These are phyloP conservation scores for Hypoxylon rubiginosum DNA, from an alignment of 2,329 filamentous ascomycete genomes.

Conservation along the genomic window DNA sequence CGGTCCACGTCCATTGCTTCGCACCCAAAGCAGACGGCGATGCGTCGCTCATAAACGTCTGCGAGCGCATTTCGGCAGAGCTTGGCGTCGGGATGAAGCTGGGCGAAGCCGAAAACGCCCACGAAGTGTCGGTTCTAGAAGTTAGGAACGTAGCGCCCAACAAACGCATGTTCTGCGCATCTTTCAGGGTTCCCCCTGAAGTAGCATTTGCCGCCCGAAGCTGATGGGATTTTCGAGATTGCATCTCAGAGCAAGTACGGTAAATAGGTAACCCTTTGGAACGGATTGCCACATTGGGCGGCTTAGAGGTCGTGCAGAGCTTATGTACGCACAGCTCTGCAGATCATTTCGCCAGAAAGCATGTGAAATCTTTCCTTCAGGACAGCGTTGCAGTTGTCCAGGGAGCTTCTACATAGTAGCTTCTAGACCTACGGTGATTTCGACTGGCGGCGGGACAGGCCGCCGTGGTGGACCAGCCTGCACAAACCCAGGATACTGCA, in stretches of 20 bases:
- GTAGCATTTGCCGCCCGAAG: slow-evolving; percentile 77
- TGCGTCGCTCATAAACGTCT: slow-evolving; percentile 73
- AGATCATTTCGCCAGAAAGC: slow-evolving; percentile 22
- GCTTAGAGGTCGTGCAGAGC: slow-evolving; percentile 11
- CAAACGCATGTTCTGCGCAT: slow-evolving; percentile 97
- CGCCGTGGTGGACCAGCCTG: slow-evolving; percentile 21
- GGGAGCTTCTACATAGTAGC: background rate
- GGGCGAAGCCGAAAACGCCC: slow-evolving; percentile 62
- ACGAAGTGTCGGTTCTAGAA: slow-evolving; percentile 70
- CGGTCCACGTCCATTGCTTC: slow-evolving; percentile 97
- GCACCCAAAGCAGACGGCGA: slow-evolving; percentile 84
- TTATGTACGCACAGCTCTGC: slow-evolving; percentile 26
- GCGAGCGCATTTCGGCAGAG: slow-evolving; percentile 73
- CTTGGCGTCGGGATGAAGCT: slow-evolving; percentile 70
- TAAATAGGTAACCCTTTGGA: slow-evolving; percentile 12
- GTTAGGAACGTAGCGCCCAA: slow-evolving; percentile 92
- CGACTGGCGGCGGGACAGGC: slow-evolving; percentile 30
- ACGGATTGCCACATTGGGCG: slow-evolving; percentile 34
- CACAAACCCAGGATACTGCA: slow-evolving; percentile 18
- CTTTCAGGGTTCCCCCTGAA: slow-evolving; percentile 84
- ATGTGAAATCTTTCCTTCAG: slow-evolving; percentile 34
- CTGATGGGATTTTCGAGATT: slow-evolving; percentile 18
- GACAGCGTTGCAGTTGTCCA: slow-evolving; percentile 27
- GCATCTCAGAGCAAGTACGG: slow-evolving; percentile 18
- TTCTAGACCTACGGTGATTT: slow-evolving; percentile 31